phyloP scores from a whole-genome alignment of 116 monocot species.

The Trichopus zeylanicus region DNA sequence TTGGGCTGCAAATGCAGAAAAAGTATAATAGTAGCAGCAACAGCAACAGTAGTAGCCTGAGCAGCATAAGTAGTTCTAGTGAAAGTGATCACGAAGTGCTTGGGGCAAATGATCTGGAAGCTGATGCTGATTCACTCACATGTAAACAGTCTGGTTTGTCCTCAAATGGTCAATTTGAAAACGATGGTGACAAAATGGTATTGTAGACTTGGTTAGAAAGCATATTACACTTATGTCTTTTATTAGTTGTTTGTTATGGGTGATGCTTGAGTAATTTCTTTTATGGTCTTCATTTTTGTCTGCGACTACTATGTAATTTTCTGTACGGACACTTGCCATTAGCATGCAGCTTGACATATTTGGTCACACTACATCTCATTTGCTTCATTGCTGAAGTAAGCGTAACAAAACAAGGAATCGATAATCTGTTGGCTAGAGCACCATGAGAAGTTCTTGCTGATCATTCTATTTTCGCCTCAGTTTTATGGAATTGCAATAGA shows the following conservation, averaged over 20 bases:
- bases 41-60: constrained; percentile 71
- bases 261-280: background rate
- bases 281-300: background rate
- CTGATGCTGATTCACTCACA: constrained; percentile 76
- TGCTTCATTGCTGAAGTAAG: too few species aligned
- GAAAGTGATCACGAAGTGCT: constrained; percentile 39
- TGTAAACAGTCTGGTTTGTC: constrained; percentile 56
- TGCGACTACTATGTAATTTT: too few species aligned
- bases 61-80: constrained; percentile 80
- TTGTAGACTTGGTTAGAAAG: background rate
- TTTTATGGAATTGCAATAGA: too few species aligned
- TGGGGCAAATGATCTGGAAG: constrained; percentile 57
- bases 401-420: too few species aligned
- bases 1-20: constrained; percentile 19
- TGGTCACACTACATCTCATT: too few species aligned
- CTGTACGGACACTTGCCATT: too few species aligned
- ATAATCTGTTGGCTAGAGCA: too few species aligned
- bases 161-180: constrained; percentile 48
- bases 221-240: background rate
- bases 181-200: constrained; percentile 52
- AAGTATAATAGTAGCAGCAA: constrained; percentile 51
- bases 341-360: background rate
- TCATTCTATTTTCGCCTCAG: too few species aligned
- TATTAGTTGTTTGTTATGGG: background rate
- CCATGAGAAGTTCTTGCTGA: too few species aligned